Evolutionary conservation across 306 rosid genomes (phyloP).

Genomic region (Glycyrrhiza uralensis): DNA sequence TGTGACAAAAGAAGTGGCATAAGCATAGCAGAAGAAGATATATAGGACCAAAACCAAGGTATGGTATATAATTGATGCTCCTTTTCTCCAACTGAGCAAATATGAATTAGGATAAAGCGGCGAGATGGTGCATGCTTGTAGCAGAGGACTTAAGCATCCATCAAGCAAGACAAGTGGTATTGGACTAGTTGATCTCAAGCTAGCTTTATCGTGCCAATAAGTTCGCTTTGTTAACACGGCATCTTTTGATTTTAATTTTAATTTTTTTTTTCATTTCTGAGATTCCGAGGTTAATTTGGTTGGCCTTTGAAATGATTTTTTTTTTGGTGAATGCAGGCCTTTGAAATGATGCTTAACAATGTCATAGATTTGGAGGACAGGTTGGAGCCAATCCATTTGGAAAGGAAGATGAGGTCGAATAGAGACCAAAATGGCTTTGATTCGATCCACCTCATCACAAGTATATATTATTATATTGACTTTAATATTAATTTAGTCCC

Average conservation of each 20-base stretch:
- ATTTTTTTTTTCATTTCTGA: conserved; percentile 18
- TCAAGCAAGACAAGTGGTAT: conserved; percentile 42
- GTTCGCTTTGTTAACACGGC: conserved; percentile 23
- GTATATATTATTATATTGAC: neutral
- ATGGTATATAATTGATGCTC: neutral
- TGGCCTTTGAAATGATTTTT: conserved; percentile 20
- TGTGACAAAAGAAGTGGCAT: conserved; percentile 11
- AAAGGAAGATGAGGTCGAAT: conserved; percentile 24
- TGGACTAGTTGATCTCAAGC: conserved; percentile 29
- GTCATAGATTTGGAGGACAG: conserved; percentile 49
- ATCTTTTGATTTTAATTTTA: neutral
- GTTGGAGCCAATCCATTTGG: conserved; percentile 51
- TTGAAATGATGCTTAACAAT: conserved; percentile 17
- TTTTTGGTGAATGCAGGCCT: too few species aligned
- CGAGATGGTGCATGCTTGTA: conserved; percentile 24
- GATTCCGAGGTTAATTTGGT: conserved; percentile 30
- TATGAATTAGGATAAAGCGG: neutral
- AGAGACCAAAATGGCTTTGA: conserved; percentile 18
- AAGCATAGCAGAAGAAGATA: conserved; percentile 11
- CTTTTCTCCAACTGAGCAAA: neutral
- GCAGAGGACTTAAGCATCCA: neutral
- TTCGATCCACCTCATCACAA: conserved; percentile 17
- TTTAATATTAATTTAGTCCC: too few species aligned
- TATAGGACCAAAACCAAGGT: conserved; percentile 32
- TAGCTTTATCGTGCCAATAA: conserved; percentile 49